Evolutionary conservation across 2,329 filamentous ascomycete species (phyloP).

Genomic region (Aspergillus sp.): DNA sequence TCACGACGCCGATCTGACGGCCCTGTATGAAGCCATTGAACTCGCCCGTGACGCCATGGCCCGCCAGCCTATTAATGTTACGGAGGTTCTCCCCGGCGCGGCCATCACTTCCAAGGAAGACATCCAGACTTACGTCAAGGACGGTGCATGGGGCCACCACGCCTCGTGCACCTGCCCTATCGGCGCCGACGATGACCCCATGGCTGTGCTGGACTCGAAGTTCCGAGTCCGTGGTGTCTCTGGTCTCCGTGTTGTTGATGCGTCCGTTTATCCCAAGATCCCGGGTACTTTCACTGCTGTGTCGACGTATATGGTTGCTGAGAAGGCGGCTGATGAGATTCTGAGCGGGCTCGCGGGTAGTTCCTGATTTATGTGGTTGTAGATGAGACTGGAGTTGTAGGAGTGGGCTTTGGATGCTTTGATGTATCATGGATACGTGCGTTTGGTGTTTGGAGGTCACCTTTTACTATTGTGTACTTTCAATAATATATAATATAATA

Average conservation of each 20-base stretch:
- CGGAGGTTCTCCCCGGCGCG: conserved; percentile 44
- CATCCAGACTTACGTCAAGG: conserved; percentile 50
- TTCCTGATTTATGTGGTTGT: neutral
- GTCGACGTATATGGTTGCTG: conserved; percentile 57
- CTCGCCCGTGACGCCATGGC: conserved; percentile 51
- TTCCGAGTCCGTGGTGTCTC: conserved; percentile 59
- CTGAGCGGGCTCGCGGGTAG: conserved; percentile 16
- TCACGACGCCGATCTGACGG: conserved; percentile 51
- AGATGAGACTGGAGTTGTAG: neutral
- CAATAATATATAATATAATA: neutral
- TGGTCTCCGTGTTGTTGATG: conserved; percentile 62
- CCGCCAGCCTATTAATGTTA: conserved; percentile 42
- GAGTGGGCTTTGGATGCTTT: neutral
- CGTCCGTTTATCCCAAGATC: conserved; percentile 57
- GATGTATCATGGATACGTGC: neutral
- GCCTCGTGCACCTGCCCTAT: conserved; percentile 58
- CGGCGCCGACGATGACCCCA: conserved; percentile 53
- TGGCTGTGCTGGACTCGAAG: conserved; percentile 56
- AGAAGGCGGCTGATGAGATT: conserved; percentile 64
- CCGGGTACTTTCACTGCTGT: conserved; percentile 56
- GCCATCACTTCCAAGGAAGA: conserved; percentile 45
- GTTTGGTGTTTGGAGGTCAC: neutral
- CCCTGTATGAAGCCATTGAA: conserved; percentile 56
- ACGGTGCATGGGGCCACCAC: conserved; percentile 59
- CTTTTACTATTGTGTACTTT: neutral